Percentiles rank a stretch among this genome's conserved stretches.
Conservation (phyloP, 2,329 filamentous ascomycete species). For the Cladosporium velox region DNA sequence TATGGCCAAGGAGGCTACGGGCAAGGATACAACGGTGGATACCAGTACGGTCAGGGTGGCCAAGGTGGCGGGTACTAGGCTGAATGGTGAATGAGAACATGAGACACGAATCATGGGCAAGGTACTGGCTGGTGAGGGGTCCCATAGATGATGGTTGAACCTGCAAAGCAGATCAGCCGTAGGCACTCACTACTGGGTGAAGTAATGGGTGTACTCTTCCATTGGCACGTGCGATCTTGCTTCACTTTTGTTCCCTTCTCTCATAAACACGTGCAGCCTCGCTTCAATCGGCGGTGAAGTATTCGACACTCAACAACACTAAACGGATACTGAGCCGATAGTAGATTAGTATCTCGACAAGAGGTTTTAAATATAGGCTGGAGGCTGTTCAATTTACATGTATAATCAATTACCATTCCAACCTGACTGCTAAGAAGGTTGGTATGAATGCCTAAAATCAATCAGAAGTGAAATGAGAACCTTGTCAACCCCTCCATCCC, state of each 20-base stretch:
- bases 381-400: too few species aligned
- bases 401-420: too few species aligned
- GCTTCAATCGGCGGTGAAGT: background rate
- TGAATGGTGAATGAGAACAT: background rate
- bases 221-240: background rate
- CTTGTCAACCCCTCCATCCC: background rate
- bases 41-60: constrained; percentile 23
- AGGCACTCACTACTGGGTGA: background rate
- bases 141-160: background rate
- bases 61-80: constrained; percentile 20
- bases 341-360: too few species aligned
- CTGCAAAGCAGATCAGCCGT: background rate
- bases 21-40: constrained; percentile 23
- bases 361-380: too few species aligned
- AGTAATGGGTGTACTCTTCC: background rate
- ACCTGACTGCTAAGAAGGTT: too few species aligned
- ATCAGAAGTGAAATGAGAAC: too few species aligned
- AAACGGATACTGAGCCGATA: too few species aligned
- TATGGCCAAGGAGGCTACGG: constrained; percentile 25
- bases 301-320: too few species aligned
- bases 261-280: background rate
- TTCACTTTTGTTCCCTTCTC: background rate
- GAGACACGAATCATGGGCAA: constrained; percentile 1
- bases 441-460: too few species aligned
- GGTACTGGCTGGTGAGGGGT: background rate